Conservation (phyloP, 768 basidiomycete genomes). For the Podaxis mareebaensis region DNA sequence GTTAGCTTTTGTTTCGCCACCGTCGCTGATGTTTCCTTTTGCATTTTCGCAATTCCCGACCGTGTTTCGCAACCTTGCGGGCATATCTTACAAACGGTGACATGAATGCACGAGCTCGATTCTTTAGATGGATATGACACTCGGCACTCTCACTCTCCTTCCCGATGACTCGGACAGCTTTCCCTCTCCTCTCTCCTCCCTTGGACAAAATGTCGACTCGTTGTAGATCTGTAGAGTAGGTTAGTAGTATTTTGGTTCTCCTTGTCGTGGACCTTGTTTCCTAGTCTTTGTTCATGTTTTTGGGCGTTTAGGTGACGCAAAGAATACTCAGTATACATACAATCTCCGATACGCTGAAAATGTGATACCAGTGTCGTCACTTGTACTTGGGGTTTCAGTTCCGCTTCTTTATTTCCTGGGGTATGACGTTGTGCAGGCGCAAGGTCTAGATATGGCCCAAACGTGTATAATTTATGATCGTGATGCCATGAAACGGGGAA, state of each 20-base stretch:
- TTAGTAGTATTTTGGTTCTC: neutral
- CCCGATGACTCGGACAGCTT: neutral
- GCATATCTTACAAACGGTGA: neutral
- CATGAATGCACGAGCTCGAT: neutral
- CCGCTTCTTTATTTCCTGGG: constrained; percentile 24
- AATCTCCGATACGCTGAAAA: neutral
- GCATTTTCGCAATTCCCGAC: neutral
- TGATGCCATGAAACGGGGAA: too few relatives aligned
- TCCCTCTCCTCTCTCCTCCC: neutral
- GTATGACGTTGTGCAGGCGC: neutral
- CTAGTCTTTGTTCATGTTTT: neutral
- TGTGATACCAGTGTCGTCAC: neutral
- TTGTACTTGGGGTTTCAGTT: neutral
- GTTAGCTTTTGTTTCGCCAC: neutral
- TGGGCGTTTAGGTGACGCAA: neutral
- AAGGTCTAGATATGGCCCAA: too few relatives aligned
- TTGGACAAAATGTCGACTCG: neutral
- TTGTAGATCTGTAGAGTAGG: neutral
- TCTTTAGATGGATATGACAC: neutral
- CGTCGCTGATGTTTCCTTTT: neutral
- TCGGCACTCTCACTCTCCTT: neutral
- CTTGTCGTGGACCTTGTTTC: neutral
- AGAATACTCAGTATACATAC: neutral
- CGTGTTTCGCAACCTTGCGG: neutral
- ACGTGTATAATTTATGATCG: too few relatives aligned